Evolutionary conservation across 2,329 filamentous ascomycete genomes (phyloP), one percentile per base, ranked within the genome.

Genomic region (Fusarium duplospermum): DNA sequence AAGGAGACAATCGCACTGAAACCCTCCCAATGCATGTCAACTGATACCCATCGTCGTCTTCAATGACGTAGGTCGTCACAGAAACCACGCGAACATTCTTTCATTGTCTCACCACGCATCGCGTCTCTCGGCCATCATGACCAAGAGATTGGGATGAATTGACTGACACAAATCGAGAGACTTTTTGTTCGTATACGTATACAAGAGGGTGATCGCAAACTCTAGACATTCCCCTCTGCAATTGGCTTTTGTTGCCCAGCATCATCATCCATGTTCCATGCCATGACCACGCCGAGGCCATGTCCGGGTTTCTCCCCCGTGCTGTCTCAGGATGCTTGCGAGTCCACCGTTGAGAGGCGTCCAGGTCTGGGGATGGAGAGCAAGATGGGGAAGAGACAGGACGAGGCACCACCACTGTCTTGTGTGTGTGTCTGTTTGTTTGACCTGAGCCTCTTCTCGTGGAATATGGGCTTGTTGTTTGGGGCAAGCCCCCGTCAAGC

Each of bases 31-130:
- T 71, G 60, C 57, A 31, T 73, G 61, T 62, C 54, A 59, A 62
- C 54, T 68, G 63, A 69, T 74, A 72, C 64, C 50, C 62, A 68
- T 67, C 31, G 54, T 67, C 24, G 69, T 76, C 66, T 52, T 69
- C 69, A 77, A 77, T 77, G 75, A 77, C 75, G 75, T 77, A 77
- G 59, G 73, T 77, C 73, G 75, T 75, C 75, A 74, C 68, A 73
- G 75, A 69, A 77, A 77, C 75, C 73, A 77, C 67, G 75, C 70
- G 64, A 73, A 64, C 75, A 75, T 77, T 76, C 73, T 76, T 74
- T 60, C 67, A 52, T 67, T 56, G 75, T 77, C 75, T 77, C 75
- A 77, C 72, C 75, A 77, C 71, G 42, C 64, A 24, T 18, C 9
- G 45, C 24, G 14, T 29, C 40, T 38, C 64, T 60, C 66, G 31